Percentiles rank a stretch among this genome's conserved stretches.
phyloP scores from a whole-genome alignment of 805 yeast genomes.

The Naumovozyma baii region DNA sequence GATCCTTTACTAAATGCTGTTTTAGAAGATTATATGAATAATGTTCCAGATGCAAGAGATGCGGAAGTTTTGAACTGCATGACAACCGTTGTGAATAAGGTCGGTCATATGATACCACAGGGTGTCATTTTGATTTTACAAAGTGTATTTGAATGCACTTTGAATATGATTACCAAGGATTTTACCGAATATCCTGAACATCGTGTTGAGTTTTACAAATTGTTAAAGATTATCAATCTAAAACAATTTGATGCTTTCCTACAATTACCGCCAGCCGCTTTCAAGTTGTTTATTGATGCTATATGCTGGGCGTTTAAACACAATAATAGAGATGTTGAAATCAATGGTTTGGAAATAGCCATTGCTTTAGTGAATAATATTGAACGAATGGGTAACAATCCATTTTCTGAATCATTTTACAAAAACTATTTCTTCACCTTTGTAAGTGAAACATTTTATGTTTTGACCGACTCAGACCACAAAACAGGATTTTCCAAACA shows the following conservation, averaged over 20 bases:
- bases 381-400: constrained; percentile 56
- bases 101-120: constrained; percentile 79
- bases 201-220: constrained; percentile 88
- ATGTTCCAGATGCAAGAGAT: constrained; percentile 94
- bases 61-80: constrained; percentile 95
- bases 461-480: constrained; percentile 93
- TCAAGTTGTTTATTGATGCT: constrained; percentile 84
- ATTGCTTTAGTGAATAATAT: constrained; percentile 79
- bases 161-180: constrained; percentile 91
- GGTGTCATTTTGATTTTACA: constrained; percentile 82
- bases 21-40: constrained; percentile 76
- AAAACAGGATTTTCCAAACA: constrained; percentile 91
- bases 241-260: constrained; percentile 79
- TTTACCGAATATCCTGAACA: constrained; percentile 96
- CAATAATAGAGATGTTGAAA: constrained; percentile 93
- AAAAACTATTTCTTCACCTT: constrained; percentile 82
- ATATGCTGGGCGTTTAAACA: constrained; percentile 98
- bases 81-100: constrained; percentile 79
- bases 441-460: constrained; percentile 84
- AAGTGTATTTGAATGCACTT: constrained; percentile 86
- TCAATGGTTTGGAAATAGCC: constrained; percentile 76
- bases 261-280: constrained; percentile 84
- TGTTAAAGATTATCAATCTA: constrained; percentile 76
- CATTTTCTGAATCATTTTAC: constrained; percentile 78
- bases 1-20: constrained; percentile 78